Base-by-base conservation (phyloP, 805 yeast species). In the Starmerella vaccinii region DNA sequence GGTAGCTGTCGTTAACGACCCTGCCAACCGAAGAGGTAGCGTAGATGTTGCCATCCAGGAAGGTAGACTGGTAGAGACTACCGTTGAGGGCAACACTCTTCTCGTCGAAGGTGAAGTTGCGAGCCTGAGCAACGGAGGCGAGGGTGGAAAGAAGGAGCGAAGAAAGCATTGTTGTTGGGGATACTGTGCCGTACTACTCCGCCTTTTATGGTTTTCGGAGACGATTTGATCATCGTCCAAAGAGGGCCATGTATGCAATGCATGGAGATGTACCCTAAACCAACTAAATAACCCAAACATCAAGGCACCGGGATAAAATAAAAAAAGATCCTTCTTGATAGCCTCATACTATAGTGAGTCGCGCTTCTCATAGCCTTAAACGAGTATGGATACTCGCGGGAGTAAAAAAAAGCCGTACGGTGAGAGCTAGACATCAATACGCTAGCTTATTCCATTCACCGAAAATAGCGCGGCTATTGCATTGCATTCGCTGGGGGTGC, bases 61-160 rank as follows among this genome's bases (percentile, higher is more conserved):
- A 44, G 26, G 38, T 32, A 22, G 49, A 34, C 49, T 53, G 56
- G 50, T 53, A 53, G 16, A 53, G 51, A 19, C 54, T 47, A 30
- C 52, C 56, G 19, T 43, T 41, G 24, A 41, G 45, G 16, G 45
- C 45, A 16, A 27, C 45, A 27, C 24, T 43, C n/a, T 38, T 8
- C 40, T 32, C 30, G 16, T 44, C 40, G 47, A 44, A 44, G 32
- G 37, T 33, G 47, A 44, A 23, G 39, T 23, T 30, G 26, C 39
- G 38, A 5, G 47, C 47, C 32, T 32, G 32, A 23, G 21, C 32
- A 18, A 16, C 30, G 27, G 47, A 32, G 15, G 29, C 37, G 29
- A 32, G 15, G 13, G 15, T 9, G n/a, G 23, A 33, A 12, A 44
- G 32, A 23, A 44, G 12, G 39, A 33, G 19, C n/a, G 32, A 26